Evolutionary conservation across 2,329 filamentous ascomycete species (phyloP).

Genomic region (Botrytis galanthina): DNA sequence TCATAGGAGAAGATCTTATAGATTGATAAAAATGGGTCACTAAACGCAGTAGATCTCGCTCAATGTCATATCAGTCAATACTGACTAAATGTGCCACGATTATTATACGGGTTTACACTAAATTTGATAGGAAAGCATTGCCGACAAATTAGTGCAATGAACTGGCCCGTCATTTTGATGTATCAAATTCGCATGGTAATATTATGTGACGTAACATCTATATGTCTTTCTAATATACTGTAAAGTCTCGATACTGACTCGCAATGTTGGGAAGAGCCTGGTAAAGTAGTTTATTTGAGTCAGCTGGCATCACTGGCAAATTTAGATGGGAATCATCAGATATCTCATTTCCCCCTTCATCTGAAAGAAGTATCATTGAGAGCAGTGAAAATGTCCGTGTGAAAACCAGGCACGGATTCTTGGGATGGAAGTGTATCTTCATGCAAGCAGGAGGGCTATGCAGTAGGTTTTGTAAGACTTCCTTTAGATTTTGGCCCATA

Average conservation of each 20-base stretch:
- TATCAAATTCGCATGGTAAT: not conserved
- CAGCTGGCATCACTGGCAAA: not conserved
- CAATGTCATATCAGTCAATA: not conserved
- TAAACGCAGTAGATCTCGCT: not conserved
- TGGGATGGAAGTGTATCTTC: not conserved
- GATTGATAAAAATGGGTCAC: not conserved
- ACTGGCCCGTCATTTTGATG: not conserved
- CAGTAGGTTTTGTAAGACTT: not conserved
- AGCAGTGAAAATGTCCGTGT: not conserved
- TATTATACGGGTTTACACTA: not conserved
- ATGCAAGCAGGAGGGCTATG: not conserved
- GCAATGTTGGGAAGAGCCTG: not conserved
- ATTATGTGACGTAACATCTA: not conserved
- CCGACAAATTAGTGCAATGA: not conserved
- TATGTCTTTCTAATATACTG: not conserved
- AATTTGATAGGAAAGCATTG: not conserved
- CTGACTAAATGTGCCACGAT: not conserved
- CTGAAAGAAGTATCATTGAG: not conserved
- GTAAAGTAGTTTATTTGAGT: not conserved
- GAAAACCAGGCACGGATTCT: not conserved
- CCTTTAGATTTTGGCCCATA: not conserved
- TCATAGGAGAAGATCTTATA: constrained; percentile 13
- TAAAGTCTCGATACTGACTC: not conserved
- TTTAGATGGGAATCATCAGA: not conserved
- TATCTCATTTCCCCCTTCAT: not conserved